Base-by-base conservation (phyloP, 1,284 basidiomycete species). In the Pyrrhoderma noxium region DNA sequence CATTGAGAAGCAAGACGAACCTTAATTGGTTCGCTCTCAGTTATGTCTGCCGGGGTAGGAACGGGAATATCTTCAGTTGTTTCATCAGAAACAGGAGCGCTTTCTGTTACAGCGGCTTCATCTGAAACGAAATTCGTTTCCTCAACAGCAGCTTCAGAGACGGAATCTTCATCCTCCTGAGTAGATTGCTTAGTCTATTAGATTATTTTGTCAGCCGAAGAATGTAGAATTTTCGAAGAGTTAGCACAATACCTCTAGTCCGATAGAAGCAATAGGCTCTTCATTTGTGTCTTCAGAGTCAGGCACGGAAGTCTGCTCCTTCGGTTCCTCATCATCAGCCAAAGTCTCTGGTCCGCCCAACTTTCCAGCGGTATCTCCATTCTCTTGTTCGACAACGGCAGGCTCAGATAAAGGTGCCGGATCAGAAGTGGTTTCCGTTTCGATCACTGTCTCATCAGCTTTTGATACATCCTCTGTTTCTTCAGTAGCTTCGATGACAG, bases 401-500 rank as follows among this genome's bases (percentile, higher is more conserved):
- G 27, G 27, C 11, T 31, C 11, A 31, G 5, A 5, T 31, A 11
- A 31, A 31, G 27, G 27, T 5, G 11, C 47, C 16, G 47, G 22
- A 14, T 59, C 46, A 14, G 47, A 47, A 4, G 39, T 34, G 16
- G 38, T 49, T 8, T 52, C 40, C 9, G 27, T 36, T 21, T 46
- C 52, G 19, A 45, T 37, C 18, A 19, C 48, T 21, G 45, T 47
- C 37, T 44, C 47, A 21, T 23, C 37, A 14, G 19, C 16, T 2
- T 38, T 8, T 31, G 19, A 51, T 16, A 35, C 39, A 40, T 34
- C 36, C 52, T 50, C 25, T 47, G 19, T 18, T 27, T 53, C 37
- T 18, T 41, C 47, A 16, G 44, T 21, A 34, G 27, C 3, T 23
- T 41, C 44, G 38, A 46, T 18, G 22, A 14, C 13, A 43, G 50